Evolutionary conservation across 1,284 basidiomycete genomes (phyloP).

Genomic region (Ganoderma meredithae): DNA sequence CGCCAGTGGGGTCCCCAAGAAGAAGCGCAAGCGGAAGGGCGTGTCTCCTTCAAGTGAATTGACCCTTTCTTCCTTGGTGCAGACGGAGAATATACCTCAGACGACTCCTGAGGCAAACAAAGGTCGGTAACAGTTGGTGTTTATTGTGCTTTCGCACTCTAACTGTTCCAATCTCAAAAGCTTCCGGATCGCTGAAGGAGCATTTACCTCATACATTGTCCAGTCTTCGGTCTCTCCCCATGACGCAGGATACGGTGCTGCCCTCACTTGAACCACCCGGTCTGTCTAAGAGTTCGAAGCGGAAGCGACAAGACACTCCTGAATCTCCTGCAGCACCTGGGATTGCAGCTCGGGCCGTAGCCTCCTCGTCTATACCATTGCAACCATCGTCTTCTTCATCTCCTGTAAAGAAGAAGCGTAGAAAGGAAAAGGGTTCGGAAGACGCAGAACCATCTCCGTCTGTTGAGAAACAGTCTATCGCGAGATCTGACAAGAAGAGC

Average conservation of each 20-base stretch:
- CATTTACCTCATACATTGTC: background rate
- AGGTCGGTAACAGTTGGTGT: background rate
- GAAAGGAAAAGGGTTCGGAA: conserved; percentile 18
- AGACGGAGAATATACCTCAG: background rate
- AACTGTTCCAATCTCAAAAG: background rate
- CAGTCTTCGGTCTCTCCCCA: background rate
- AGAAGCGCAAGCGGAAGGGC: conserved; percentile 38
- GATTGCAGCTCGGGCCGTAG: background rate
- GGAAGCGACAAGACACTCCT: conserved; percentile 24
- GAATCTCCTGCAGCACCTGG: background rate
- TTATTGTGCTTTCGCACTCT: background rate
- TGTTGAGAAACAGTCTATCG: background rate
- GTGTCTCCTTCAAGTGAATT: background rate
- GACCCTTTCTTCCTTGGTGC: background rate
- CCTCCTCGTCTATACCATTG: background rate
- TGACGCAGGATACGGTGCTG: background rate
- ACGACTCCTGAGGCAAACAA: background rate
- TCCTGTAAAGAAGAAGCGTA: conserved; percentile 27
- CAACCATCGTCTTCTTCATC: conserved; percentile 5
- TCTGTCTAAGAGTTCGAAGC: conserved; percentile 17
- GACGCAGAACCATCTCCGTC: background rate
- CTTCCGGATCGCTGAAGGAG: no score
- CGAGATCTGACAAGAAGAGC: conserved; percentile 18
- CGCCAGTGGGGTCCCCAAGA: conserved; percentile 31
- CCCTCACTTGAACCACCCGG: background rate